phyloP scores from a whole-genome alignment of 495 filamentous ascomycete species.

The Podospora conica region DNA sequence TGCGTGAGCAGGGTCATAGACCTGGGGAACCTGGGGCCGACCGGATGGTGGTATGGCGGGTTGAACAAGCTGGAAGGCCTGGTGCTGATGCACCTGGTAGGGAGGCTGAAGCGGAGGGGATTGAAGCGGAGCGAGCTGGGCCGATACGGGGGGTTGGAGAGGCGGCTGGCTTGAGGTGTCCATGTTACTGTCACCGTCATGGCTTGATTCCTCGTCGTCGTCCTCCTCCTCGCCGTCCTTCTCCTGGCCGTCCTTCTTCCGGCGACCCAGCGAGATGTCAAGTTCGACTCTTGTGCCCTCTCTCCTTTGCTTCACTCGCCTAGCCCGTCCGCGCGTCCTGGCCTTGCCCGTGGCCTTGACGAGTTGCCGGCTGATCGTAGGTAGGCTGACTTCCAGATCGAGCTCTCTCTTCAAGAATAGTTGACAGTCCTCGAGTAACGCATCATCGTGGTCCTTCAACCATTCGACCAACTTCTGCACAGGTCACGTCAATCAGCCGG shows the following conservation, averaged over 20 bases:
- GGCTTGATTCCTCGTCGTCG: background rate
- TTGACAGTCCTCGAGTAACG: conserved; percentile 27
- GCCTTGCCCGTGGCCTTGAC: conserved; percentile 7
- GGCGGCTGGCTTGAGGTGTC: background rate
- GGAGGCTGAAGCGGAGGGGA: background rate
- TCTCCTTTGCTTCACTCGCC: conserved; percentile 1
- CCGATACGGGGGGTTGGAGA: background rate
- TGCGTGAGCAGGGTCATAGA: background rate
- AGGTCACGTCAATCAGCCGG: background rate
- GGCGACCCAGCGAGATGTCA: background rate
- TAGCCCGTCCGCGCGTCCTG: background rate
- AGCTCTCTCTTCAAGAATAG: conserved; percentile 19
- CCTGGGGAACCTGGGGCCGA: background rate
- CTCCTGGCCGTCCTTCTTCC: background rate
- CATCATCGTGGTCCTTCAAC: conserved; percentile 24
- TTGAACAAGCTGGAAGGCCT: background rate
- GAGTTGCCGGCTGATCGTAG: conserved; percentile 18
- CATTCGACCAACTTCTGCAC: conserved; percentile 24
- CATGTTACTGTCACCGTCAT: background rate
- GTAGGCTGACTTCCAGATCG: conserved; percentile 19
- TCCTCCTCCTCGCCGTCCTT: background rate
- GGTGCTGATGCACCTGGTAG: background rate
- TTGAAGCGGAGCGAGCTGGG: background rate
- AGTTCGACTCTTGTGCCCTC: background rate
- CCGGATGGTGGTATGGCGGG: background rate